These are phyloP conservation scores for Tricharina praecox DNA, from an alignment of 495 filamentous ascomycete genomes.

Conservation along the genomic window DNA sequence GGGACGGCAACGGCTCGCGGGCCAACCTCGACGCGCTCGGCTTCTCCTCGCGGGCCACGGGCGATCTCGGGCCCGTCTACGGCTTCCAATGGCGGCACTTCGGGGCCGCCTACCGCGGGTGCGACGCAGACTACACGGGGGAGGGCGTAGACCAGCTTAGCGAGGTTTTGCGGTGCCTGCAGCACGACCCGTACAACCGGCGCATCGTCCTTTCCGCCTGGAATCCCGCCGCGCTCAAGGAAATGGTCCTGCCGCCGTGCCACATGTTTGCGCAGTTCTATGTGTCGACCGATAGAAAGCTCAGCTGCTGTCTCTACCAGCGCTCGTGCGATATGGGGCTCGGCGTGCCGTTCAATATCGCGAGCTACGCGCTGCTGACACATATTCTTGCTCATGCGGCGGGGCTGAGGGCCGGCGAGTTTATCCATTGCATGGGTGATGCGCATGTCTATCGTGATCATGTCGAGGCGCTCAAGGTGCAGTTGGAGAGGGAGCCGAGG, in stretches of 20 bases:
- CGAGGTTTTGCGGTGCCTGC: conserved; percentile 67
- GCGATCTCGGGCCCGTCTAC: conserved; percentile 91
- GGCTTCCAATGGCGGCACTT: conserved; percentile 99
- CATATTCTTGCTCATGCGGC: conserved; percentile 84
- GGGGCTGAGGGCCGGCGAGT: conserved; percentile 61
- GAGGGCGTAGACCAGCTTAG: conserved; percentile 85
- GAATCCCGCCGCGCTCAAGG: conserved; percentile 70
- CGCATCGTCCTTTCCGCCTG: conserved; percentile 80
- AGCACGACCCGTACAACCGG: conserved; percentile 67
- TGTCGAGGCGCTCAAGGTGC: conserved; percentile 64
- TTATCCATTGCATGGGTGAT: conserved; percentile 92
- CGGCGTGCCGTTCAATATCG: conserved; percentile 95
- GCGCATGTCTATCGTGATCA: conserved; percentile 91
- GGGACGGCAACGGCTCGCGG: conserved; percentile 92
- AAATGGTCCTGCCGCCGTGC: conserved; percentile 92
- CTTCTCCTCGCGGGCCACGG: conserved; percentile 56
- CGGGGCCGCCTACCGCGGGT: conserved; percentile 70
- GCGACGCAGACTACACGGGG: conserved; percentile 64
- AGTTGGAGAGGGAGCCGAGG: conserved; percentile 64
- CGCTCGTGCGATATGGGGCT: conserved; percentile 94
- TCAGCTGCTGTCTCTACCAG: conserved; percentile 81
- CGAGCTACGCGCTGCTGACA: conserved; percentile 76
- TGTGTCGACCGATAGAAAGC: conserved; percentile 52
- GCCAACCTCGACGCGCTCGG: conserved; percentile 73
- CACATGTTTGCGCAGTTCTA: conserved; percentile 99